Conservation (phyloP, 768 basidiomycete genomes). For the Ramaria sp. region DNA sequence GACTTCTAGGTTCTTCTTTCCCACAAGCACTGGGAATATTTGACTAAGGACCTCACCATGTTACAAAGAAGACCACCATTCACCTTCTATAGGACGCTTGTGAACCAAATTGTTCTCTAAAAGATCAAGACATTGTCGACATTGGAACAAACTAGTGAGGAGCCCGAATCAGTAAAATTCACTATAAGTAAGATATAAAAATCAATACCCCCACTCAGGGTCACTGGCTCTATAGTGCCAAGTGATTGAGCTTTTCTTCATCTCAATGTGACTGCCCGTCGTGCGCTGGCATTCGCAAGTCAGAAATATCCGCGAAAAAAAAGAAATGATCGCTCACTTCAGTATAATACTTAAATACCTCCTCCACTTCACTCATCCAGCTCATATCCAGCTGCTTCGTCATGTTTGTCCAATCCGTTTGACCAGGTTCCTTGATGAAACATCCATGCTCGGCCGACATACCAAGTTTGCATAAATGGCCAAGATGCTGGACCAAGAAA, state of each 20-base stretch:
- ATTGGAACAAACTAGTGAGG: conserved; percentile 66
- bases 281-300: conserved; percentile 45
- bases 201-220: conserved; percentile 87
- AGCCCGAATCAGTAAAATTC: background rate
- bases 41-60: background rate
- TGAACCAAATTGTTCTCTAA: conserved; percentile 90
- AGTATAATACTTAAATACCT: conserved; percentile 94
- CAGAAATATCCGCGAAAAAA: background rate
- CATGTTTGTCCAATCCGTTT: conserved; percentile 69
- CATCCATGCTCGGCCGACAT: conserved; percentile 96
- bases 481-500: conserved; percentile 88
- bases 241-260: conserved; percentile 95
- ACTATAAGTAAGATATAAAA: background rate
- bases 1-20: conserved; percentile 98
- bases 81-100: conserved; percentile 89
- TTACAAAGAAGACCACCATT: conserved; percentile 11
- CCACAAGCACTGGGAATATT: conserved; percentile 59
- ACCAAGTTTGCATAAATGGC: conserved; percentile 70
- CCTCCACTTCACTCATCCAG: conserved; percentile 93
- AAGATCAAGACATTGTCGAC: conserved; percentile 92
- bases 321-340: conserved; percentile 40
- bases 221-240: conserved; percentile 95
- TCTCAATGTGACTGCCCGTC: conserved; percentile 91
- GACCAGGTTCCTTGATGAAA: conserved; percentile 71
- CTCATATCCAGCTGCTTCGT: conserved; percentile 92